Base-by-base conservation (phyloP, 768 basidiomycete species). In the Lentinula sp. region DNA sequence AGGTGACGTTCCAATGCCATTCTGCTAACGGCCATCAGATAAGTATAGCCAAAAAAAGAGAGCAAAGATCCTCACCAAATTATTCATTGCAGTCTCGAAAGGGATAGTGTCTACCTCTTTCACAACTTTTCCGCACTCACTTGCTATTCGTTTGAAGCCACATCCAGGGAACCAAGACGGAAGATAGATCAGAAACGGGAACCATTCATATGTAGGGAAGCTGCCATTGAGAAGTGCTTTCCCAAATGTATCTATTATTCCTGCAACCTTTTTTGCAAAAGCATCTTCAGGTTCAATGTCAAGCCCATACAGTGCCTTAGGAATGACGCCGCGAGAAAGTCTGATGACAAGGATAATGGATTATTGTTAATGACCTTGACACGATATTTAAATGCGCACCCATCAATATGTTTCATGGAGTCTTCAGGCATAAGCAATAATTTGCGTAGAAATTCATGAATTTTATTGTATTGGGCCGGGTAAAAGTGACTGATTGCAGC, bases 151-250 rank as follows among this genome's bases (percentile, higher is more conserved):
- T 43, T 56, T 21, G 5, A 56, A 56, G 13, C 23, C 23, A 42
- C 37, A 56, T 40, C 55, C 55, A 56, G 55, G 55, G 55, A 56
- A 56, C 55, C 55, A 56, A 43, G 55, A 56, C 13, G 55, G 55
- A 37, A 56, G 31, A n/a, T 11, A 56, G 6, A 8, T 6, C 39
- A 56, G 15, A n/a, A 9, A 56, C 4, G 55, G 55, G 16, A 56
- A 56, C 40, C 40, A 39, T 28, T 56, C 55, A 23, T 21, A 13
- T 11, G 23, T 23, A 40, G 55, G 55, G 40, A 42, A 56, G 11
- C 16, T 39, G 13, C 39, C 39, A 40, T 5, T n/a, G 0, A 43
- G 10, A 5, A 56, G 18, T 11, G 28, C 35, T 31, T 40, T 28
- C 13, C 55, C 55, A 21, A 43, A 9, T 13, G 21, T 10, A 6